Percentiles rank a stretch among this genome's conserved stretches.
phyloP scores from a whole-genome alignment of 768 basidiomycete species.

The Coprinopsis sp. region DNA sequence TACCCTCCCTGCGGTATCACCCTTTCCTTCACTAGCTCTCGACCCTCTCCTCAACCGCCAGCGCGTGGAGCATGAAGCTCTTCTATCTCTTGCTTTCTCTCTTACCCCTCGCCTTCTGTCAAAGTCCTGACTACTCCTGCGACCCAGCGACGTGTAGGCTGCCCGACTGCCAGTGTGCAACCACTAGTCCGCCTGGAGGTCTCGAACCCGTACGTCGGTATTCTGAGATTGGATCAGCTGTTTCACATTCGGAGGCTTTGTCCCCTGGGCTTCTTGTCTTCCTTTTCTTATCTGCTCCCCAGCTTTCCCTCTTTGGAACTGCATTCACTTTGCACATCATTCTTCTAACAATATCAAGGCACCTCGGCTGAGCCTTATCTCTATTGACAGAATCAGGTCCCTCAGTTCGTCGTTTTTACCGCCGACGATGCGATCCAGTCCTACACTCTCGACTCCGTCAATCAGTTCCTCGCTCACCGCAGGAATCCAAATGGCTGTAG shows the following conservation, averaged over 20 bases:
- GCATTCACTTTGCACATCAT: not conserved
- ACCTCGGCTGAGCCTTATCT: slow-evolving; percentile 3
- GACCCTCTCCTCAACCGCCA: no score
- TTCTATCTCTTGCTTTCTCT: not conserved
- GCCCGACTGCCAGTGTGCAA: slow-evolving; percentile 70
- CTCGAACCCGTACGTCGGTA: slow-evolving; percentile 55
- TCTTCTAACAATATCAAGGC: slow-evolving; percentile 1
- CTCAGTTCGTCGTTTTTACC: slow-evolving; percentile 68
- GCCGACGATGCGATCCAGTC: slow-evolving; percentile 76
- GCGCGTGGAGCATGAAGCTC: no score
- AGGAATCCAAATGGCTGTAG: slow-evolving; percentile 73
- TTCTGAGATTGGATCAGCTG: not conserved
- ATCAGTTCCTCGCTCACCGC: slow-evolving; percentile 70
- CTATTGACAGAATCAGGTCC: slow-evolving; percentile 45
- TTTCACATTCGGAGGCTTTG: not conserved
- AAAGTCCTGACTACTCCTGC: slow-evolving; percentile 67
- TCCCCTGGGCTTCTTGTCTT: not conserved
- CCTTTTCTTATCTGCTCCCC: not conserved
- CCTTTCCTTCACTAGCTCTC: no score
- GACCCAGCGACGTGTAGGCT: slow-evolving; percentile 60
- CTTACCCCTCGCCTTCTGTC: no score
- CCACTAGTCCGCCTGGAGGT: slow-evolving; percentile 68
- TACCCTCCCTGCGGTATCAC: no score
- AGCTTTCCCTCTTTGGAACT: not conserved
- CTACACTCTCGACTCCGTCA: slow-evolving; percentile 70